phyloP scores from a whole-genome alignment of 106 monocot genomes.

The Allium sativum region DNA sequence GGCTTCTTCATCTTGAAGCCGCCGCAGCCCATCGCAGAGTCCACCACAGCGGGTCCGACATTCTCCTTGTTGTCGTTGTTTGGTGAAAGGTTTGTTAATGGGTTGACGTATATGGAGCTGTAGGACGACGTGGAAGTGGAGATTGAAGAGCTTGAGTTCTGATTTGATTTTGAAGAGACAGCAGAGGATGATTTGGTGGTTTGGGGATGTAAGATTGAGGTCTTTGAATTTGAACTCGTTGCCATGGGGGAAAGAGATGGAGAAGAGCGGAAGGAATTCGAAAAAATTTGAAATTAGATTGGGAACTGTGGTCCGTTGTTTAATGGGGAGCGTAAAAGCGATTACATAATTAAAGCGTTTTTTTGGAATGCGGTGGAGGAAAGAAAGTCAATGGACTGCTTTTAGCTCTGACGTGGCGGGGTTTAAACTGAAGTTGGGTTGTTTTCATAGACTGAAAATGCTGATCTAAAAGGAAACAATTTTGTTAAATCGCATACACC shows the following conservation, averaged over 20 bases:
- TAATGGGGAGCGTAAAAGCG: too few relatives aligned
- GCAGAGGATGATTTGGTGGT: not conserved
- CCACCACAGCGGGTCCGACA: slow-evolving; percentile 5
- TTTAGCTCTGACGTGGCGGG: too few relatives aligned
- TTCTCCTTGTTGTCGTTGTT: slow-evolving; percentile 33
- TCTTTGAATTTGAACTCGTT: not conserved
- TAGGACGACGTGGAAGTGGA: slow-evolving; percentile 14
- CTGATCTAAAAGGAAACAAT: too few relatives aligned
- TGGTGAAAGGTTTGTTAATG: slow-evolving; percentile 16
- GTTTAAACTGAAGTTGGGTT: too few relatives aligned
- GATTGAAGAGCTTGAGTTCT: not conserved
- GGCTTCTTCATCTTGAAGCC: slow-evolving; percentile 15
- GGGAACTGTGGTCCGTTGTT: too few relatives aligned
- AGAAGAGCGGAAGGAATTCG: not conserved
- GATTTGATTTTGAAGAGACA: too few relatives aligned
- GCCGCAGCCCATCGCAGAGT: not conserved
- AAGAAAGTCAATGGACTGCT: too few relatives aligned
- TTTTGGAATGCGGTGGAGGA: too few relatives aligned
- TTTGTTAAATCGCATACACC: too few relatives aligned
- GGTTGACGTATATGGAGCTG: slow-evolving; percentile 28
- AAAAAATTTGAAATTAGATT: not conserved
- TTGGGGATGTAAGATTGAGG: slow-evolving; percentile 1
- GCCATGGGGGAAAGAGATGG: not conserved
- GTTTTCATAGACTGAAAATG: too few relatives aligned
- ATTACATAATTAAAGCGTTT: too few relatives aligned